Evolutionary conservation across 306 rosid genomes (phyloP), one percentile per base, ranked within the genome.

Genomic region (Myrica gale): DNA sequence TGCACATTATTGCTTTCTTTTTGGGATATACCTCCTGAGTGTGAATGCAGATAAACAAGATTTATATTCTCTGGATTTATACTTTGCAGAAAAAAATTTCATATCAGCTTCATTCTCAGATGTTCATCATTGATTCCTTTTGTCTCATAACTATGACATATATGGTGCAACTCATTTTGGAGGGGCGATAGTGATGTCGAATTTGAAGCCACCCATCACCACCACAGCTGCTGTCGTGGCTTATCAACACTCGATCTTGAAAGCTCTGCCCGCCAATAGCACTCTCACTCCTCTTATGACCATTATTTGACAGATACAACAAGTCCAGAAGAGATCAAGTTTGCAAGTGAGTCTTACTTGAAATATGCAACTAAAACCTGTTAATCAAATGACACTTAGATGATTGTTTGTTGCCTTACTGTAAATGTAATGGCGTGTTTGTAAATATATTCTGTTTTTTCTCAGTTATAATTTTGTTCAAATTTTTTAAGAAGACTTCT

Each of bases 171-270:
- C 72, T 71, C 89, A 87, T 71, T 93, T 93, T 79, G 87, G 87
- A 77, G 88, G 97, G 86, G 97, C 89, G 41, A 93, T 93, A 71
- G 92, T 91, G 74, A 93, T 93, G 97, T 97, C 98, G 5, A 93
- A 93, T 93, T 74, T 93, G 84, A 91, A 84, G 84, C 97, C 98
- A 41, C 97, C 97, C 6, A 43, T 93, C 68, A 87, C 92, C 16
- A 86, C 94, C 60, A 84, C 90, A 0, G 85, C 90, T 68, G 88
- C 89, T 47, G 97, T 96, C 48, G 63, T 93, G 65, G 66, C 88
- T 79, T 93, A 93, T 74, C 90, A 76, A 69, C 92, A 90, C 68
- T 88, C 90, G 16, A 93, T 93, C 79, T 79, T 88, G 84, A 87
- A 87, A 84, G 96, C 88, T 56, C 67, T 93, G 67, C 97, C 98